A percentile compares a stretch with the other conserved stretches of the same genome.
Conservation (phyloP, 2,329 filamentous ascomycete species). For the Eutypa lata region DNA sequence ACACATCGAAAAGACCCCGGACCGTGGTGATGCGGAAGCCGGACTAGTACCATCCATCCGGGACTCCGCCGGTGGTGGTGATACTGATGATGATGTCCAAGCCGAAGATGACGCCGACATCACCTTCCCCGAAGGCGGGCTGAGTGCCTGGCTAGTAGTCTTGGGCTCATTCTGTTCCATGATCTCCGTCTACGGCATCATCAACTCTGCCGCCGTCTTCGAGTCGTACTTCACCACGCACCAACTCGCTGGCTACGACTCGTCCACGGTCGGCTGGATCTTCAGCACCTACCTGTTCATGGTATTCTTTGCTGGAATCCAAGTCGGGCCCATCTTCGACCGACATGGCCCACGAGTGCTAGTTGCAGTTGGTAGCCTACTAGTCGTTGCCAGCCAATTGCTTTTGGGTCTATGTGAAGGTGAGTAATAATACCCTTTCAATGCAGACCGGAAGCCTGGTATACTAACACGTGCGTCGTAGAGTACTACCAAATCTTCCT, state of each 20-base stretch:
- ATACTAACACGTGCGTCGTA: constrained; percentile 16
- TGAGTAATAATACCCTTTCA: constrained; percentile 22
- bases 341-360: constrained; percentile 66
- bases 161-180: constrained; percentile 73
- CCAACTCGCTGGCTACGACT: constrained; percentile 65
- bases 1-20: constrained; percentile 14
- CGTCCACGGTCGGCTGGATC: constrained; percentile 78
- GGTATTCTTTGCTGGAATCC: constrained; percentile 77
- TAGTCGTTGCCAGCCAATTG: constrained; percentile 61
- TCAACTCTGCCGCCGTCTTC: constrained; percentile 74
- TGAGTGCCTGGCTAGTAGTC: constrained; percentile 71
- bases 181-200: constrained; percentile 66
- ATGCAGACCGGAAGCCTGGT: too few species aligned
- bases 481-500: constrained; percentile 80
- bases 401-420: constrained; percentile 65
- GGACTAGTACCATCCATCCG: constrained; percentile 1
- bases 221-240: constrained; percentile 72
- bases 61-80: background rate
- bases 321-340: constrained; percentile 81
- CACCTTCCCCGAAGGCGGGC: constrained; percentile 71
- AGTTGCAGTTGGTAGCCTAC: constrained; percentile 60
- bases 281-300: constrained; percentile 79
- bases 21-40: constrained; percentile 1
- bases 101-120: constrained; percentile 2
- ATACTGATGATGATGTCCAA: background rate